Base-by-base conservation (phyloP, 805 yeast species). In the Starmerella floris region DNA sequence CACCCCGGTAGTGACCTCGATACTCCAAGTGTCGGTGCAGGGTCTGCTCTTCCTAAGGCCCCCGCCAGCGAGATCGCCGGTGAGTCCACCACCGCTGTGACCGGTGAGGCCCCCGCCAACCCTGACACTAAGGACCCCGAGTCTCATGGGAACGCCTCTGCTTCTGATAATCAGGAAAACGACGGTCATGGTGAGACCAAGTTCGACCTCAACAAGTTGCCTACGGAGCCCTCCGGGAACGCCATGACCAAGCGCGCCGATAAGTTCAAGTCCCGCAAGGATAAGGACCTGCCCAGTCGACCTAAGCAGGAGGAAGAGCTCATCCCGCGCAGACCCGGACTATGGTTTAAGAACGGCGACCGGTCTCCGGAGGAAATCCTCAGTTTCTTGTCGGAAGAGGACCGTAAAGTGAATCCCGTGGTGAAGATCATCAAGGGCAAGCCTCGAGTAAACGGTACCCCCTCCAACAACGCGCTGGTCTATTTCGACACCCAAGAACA, bases 341-440 rank as follows among this genome's bases (percentile, higher is more conserved):
- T 64, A 20, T 65, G 67, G 66, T 54, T 64, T 50, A 56, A 62
- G 30, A 56, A 57, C 35, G 68, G 63, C 34, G 56, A 53, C 28
- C 58, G 56, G n/a, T 30, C 56, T 15, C 59, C 61, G 37, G 60
- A 57, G 21, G 56, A 54, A 26, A 52, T 63, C 17, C 49, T 55
- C 22, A 53, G 46, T 15, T 53, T 50, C 37, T 61, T 65, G 37
- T 50, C 56, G 30, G 56, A 48, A 15, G 58, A 58, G 36, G 66
- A 64, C 41, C 61, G 57, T 20, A 48, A 45, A 8, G 39, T 48
- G 37, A 59, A 64, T 31, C 56, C 59, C 6, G 46, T 46, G 17
- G 58, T 65, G 13, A 50, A 42, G 16, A 47, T 60, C 47, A 56
- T 55, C 35, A 52, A 51, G 28, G 41, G 47, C 28, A 42, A 42